A percentile compares a stretch with the other conserved stretches of the same genome.
These are phyloP conservation scores for Sphaerulina populicola DNA, from an alignment of 2,329 filamentous ascomycete genomes.

Conservation along the genomic window DNA sequence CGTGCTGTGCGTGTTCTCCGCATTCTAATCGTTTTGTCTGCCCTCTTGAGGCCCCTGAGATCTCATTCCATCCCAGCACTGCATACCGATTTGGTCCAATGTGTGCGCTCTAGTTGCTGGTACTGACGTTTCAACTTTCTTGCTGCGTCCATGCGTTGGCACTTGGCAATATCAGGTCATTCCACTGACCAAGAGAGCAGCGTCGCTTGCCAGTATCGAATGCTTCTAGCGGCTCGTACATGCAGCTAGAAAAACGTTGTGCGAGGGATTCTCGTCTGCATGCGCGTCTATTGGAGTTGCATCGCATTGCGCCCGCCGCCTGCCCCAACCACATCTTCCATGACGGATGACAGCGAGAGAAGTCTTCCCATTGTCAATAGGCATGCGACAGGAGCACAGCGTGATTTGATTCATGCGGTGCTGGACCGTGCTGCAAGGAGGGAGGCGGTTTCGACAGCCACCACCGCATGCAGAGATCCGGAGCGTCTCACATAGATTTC, in stretches of 20 bases:
- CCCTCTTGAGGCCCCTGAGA: neutral
- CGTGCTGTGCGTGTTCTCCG: constrained; percentile 9
- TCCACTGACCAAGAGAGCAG: neutral
- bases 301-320: constrained; percentile 7
- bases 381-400: constrained; percentile 5
- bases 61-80: neutral
- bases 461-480: constrained; percentile 1
- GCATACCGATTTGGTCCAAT: neutral
- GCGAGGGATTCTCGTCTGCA: constrained; percentile 7
- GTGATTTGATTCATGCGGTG: constrained; percentile 12
- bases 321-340: constrained; percentile 1
- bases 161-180: neutral
- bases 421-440: constrained; percentile 11
- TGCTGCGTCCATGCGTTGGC: neutral
- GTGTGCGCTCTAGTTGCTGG: neutral
- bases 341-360: constrained; percentile 2
- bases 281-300: constrained; percentile 3
- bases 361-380: neutral
- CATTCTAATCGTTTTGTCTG: constrained; percentile 1
- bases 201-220: neutral
- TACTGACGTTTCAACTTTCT: neutral
- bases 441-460: constrained; percentile 2
- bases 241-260: constrained; percentile 11
- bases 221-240: neutral
- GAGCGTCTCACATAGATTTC: constrained; percentile 13